Evolutionary conservation across 1,139 yeast species (phyloP).

Genomic region (Taphrina communis): DNA sequence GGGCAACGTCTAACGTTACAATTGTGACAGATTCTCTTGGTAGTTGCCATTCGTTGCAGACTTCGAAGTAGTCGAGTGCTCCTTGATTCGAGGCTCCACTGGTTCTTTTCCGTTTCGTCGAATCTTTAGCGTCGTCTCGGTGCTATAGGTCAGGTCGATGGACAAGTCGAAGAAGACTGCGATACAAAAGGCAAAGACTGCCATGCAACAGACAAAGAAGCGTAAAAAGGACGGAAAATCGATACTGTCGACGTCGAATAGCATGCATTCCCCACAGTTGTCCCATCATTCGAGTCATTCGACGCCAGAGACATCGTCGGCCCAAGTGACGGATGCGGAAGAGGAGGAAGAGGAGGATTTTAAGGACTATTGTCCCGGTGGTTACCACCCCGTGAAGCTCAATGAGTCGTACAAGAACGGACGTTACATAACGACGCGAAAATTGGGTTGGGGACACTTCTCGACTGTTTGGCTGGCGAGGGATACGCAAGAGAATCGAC

Average conservation of each 20-base stretch:
- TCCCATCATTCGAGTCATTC: conserved; percentile 9
- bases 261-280: conserved; percentile 10
- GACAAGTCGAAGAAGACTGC: conserved; percentile 37
- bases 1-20: no score
- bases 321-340: conserved; percentile 21
- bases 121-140: not conserved
- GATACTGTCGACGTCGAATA: not conserved
- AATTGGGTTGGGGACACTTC: conserved; percentile 91
- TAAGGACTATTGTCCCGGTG: conserved; percentile 59
- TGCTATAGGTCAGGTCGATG: conserved; percentile 5
- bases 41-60: no score
- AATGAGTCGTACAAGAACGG: conserved; percentile 70
- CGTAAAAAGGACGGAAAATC: conserved; percentile 33
- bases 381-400: conserved; percentile 81
- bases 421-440: conserved; percentile 70
- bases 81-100: not conserved
- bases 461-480: conserved; percentile 87
- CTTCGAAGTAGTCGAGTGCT: not conserved
- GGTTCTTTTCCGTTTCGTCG: not conserved
- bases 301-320: conserved; percentile 28
- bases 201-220: conserved; percentile 38
- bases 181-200: conserved; percentile 38
- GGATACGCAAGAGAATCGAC: conserved; percentile 60
- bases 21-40: no score
- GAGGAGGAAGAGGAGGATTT: conserved; percentile 38